Percentiles rank a stretch among this genome's conserved stretches.
Conservation (phyloP, 2,329 filamentous ascomycete genomes). For the Fusarium albidum region DNA sequence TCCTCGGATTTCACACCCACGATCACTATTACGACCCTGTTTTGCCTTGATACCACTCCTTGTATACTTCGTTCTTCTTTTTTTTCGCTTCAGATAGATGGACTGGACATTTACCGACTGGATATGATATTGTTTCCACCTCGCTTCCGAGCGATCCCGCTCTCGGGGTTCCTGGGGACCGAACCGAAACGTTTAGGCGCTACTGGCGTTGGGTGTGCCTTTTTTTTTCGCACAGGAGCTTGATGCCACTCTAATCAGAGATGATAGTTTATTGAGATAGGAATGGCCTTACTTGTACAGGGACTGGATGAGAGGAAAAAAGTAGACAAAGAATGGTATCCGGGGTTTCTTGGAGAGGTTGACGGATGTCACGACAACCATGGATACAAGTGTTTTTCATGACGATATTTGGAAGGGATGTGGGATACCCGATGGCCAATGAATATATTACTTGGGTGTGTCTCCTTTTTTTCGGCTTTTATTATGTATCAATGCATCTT, state of each 20-base stretch:
- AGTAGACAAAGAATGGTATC: constrained; percentile 18
- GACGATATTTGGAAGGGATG: constrained; percentile 9
- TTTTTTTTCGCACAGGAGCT: constrained; percentile 25
- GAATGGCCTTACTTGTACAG: constrained; percentile 10
- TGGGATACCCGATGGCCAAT: constrained; percentile 22
- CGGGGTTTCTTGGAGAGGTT: constrained; percentile 17
- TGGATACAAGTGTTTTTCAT: constrained; percentile 11
- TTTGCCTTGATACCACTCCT: constrained; percentile 39
- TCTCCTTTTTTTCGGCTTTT: too few species aligned
- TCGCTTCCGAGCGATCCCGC: constrained; percentile 21
- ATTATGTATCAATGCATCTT: too few species aligned
- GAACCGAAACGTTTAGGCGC: constrained; percentile 31
- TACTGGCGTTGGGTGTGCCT: constrained; percentile 36
- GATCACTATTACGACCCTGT: constrained; percentile 30
- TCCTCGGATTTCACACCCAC: constrained; percentile 22
- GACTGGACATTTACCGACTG: constrained; percentile 35
- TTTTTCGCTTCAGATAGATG: constrained; percentile 32
- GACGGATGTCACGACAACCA: constrained; percentile 15
- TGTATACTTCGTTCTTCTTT: constrained; percentile 24
- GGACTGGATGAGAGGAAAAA: constrained; percentile 3
- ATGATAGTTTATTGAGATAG: constrained; percentile 16
- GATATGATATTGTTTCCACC: constrained; percentile 30
- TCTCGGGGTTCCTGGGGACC: constrained; percentile 14
- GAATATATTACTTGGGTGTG: constrained; percentile 27
- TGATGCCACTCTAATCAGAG: constrained; percentile 11